phyloP scores from a whole-genome alignment of 164 flowering plant genomes.

The Macadamia tetraphylla region DNA sequence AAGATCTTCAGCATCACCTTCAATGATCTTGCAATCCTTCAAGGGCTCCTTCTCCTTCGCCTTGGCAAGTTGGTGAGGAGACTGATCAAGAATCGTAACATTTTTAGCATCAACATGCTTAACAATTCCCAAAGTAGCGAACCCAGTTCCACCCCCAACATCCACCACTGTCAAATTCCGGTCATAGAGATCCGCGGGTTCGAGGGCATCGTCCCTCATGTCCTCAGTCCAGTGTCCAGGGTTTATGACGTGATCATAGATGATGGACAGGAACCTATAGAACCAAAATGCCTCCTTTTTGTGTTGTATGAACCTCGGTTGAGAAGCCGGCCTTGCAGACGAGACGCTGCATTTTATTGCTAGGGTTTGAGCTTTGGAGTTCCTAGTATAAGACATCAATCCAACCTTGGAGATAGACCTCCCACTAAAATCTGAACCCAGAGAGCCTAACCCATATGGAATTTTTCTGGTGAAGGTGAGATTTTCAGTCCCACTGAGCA shows the following conservation, averaged over 20 bases:
- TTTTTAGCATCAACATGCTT: constrained; percentile 80
- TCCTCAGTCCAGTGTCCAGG: constrained; percentile 90
- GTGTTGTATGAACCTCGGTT: constrained; percentile 75
- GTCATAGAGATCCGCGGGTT: constrained; percentile 59
- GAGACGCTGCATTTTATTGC: constrained; percentile 37
- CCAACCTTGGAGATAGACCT: constrained; percentile 24
- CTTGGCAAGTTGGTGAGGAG: constrained; percentile 80
- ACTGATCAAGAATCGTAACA: constrained; percentile 72
- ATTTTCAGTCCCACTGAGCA: constrained; percentile 57
- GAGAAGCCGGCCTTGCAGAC: constrained; percentile 58
- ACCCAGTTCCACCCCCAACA: constrained; percentile 86
- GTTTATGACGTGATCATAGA: constrained; percentile 67
- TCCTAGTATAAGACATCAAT: constrained; percentile 25
- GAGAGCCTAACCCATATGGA: constrained; percentile 37
- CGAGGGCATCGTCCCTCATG: constrained; percentile 82
- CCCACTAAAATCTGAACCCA: constrained; percentile 41
- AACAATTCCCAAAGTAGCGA: constrained; percentile 72
- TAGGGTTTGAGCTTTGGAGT: constrained; percentile 12
- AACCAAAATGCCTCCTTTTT: constrained; percentile 86
- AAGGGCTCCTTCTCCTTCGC: constrained; percentile 68
- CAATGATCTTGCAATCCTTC: constrained; percentile 64
- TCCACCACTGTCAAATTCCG: constrained; percentile 59
- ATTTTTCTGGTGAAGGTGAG: constrained; percentile 28
- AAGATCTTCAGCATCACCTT: constrained; percentile 80
- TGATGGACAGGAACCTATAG: constrained; percentile 65